Percentiles rank a stretch among this genome's conserved stretches.
Evolutionary conservation across 2,329 filamentous ascomycete genomes (phyloP).

Genomic region (Trichoderma polysporum): DNA sequence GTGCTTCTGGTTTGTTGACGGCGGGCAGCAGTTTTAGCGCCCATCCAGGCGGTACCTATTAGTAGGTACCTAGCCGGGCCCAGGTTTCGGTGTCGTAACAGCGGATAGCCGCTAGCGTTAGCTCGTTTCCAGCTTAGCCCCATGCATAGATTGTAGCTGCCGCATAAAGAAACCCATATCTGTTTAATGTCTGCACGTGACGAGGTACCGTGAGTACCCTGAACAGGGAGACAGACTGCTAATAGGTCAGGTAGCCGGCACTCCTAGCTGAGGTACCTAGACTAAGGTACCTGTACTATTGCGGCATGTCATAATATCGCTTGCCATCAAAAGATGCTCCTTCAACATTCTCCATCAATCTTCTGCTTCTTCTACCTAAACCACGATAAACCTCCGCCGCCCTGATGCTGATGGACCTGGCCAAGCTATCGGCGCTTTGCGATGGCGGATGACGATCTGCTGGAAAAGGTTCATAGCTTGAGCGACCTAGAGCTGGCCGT

Average conservation of each 20-base stretch:
- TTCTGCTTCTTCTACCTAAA: background rate
- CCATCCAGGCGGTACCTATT: conserved; percentile 2
- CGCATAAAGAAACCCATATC: background rate
- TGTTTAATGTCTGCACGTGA: conserved; percentile 16
- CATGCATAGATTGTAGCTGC: conserved; percentile 30
- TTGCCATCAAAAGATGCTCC: background rate
- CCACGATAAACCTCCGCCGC: background rate
- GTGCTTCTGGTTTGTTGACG: conserved; percentile 13
- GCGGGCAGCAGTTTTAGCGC: conserved; percentile 16
- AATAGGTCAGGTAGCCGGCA: too few species aligned
- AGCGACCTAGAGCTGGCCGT: conserved; percentile 86
- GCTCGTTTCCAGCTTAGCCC: conserved; percentile 23
- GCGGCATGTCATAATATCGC: conserved; percentile 5
- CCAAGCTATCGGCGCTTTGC: conserved; percentile 25
- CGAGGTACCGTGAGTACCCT: background rate
- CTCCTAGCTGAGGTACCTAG: background rate
- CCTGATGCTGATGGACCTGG: conserved; percentile 30
- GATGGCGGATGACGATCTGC: conserved; percentile 63
- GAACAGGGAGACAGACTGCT: background rate
- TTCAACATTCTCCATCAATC: background rate
- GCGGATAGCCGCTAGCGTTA: conserved; percentile 30
- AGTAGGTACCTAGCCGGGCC: conserved; percentile 1
- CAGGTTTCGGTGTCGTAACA: conserved; percentile 32
- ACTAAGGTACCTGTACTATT: background rate
- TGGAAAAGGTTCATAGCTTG: conserved; percentile 71